Evolutionary conservation across 257 asterid species (phyloP), one percentile per base, ranked within the genome.

Genomic region (Datura wrightii): DNA sequence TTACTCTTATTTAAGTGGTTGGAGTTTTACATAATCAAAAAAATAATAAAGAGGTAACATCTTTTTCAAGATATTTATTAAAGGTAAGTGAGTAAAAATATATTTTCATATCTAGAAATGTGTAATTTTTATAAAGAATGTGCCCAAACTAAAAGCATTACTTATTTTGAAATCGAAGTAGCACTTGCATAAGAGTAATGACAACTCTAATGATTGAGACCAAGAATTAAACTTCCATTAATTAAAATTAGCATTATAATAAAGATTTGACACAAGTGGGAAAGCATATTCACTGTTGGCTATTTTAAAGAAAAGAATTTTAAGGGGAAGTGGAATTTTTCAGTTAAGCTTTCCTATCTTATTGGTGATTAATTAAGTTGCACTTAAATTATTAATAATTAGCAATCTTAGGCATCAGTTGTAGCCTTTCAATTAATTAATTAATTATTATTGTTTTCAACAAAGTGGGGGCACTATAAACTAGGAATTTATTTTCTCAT

Each of bases 351-450:
- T 85, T 86, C 48, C 18, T 59, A 59, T 84, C 58, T 76, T 18
- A 86, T 86, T 88, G 90, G 88, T 70, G 24, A 83, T 70, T 79
- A 14, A 76, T 71, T 67, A 52, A 76, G 48, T 78, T 72, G 89
- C 87, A 85, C 85, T 71, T 24, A 24, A 24, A 24, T 24, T 24
- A 24, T 24, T 10, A 48, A 3, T 48, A 74, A 46, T 76, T 50
- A 76, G 62, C 7, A 44, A n/a, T 8, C 6, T 16, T 80, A 67
- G 66, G 83, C 46, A 55, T 71, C 31, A 83, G 82, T 58, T 74
- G 79, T 50, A 79, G 42, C 41, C 87, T 78, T 85, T 67, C 31
- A 24, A 0, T 24, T 85, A 63, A 36, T 24, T 84, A 36, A 59
- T 44, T 44, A 5, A 65, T 80, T 79, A 46, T 3, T 55, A 86